Evolutionary conservation across 108 stramenopile genomes (phyloP), one percentile per base, ranked within the genome.

Genomic region (Nitzschia palea): DNA sequence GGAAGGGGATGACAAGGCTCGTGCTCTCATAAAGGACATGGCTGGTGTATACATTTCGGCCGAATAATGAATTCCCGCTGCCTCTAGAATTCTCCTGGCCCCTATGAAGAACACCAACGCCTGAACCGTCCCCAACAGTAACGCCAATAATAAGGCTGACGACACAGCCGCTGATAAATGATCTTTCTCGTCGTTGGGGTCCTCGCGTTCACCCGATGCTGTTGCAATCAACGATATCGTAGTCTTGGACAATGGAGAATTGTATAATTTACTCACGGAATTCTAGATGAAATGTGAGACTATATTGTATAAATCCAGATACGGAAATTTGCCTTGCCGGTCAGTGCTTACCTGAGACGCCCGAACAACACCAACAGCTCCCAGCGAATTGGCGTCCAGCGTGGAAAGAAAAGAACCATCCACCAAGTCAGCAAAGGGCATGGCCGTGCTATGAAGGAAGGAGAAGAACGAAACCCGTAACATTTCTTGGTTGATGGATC

Each of bases 151-250:
- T 15, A 82, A 62, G 20, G 77, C 77, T 29, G 77, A 47, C 10
- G 69, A 3, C 1, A 74, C 69, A 5, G 68, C 63, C 2, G 33
- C 30, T 20, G 72, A 64, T n/a, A 73, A 40, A n/a, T 66, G 47
- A 48, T 48, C 47, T 18, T 48, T 20, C 4, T 48, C 47, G 47
- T 48, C 56, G 20, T 64, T 61, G 25, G 53, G 62, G 23, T 62
- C 36, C 9, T 70, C 48, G 4, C 47, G 8, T 42, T 40, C 43
- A 10, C 10, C 40, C 9, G 4, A 18, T 10, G 40, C 40, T 25
- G 64, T 35, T 52, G 78, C 79, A n/a, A 85, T 79, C 33, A 81
- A 47, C 27, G 77, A 81, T 18, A 72, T 79, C 26, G 47, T 48
- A 27, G 74, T 78, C 30, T 68, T 70, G 25, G 71, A 62, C 20